Evolutionary conservation across 2,329 filamentous ascomycete genomes (phyloP), one percentile per base, ranked within the genome.

Genomic region (Scytalidium sp.): DNA sequence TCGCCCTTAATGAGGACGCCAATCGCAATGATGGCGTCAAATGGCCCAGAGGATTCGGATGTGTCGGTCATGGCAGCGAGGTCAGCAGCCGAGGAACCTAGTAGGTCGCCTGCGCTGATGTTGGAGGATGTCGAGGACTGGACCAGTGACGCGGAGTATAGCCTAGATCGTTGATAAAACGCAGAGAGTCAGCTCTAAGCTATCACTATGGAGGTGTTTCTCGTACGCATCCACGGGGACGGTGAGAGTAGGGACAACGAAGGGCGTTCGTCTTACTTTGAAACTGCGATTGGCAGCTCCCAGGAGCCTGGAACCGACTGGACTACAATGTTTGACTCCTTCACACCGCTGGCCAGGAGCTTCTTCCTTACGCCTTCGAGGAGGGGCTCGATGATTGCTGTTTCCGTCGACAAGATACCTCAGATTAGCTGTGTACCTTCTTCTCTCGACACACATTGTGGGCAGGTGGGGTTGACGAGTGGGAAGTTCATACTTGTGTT

Each of bases 1-100:
- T 96, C 89, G 68, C 94, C 94, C 76, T 99, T 99, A 75, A 99
- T 97, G 53, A 99, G 82, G 50, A 96, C 92, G 49, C 94, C 94
- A 59, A 99, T 88, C 47, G 94, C 91, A 58, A 99, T 92, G 56
- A 99, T 84, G 55, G 94, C 94, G 66, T 97, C 93, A 63, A 97
- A 97, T 19, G 90, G 83, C 49, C 76, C 72, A 50, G 79, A 72
- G 54, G 75, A 62, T n/a, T 70, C 59, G 2, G 71, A 63, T 19
- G 75, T 54, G 17, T 74, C 61, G 43, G 70, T 61, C 56, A 74
- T 65, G 13, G 78, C 71, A 22, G 78, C 75, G 25, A 91, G 79
- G 68, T 96, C 88, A 1, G 80, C 81, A 17, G 87, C 76, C 20
- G 77, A 80, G 53, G 81, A 75, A 59, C 81, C 85, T 49, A 94